These are phyloP conservation scores for Leucocoprinus birnbaumii DNA, from an alignment of 768 basidiomycete species.

Conservation along the genomic window DNA sequence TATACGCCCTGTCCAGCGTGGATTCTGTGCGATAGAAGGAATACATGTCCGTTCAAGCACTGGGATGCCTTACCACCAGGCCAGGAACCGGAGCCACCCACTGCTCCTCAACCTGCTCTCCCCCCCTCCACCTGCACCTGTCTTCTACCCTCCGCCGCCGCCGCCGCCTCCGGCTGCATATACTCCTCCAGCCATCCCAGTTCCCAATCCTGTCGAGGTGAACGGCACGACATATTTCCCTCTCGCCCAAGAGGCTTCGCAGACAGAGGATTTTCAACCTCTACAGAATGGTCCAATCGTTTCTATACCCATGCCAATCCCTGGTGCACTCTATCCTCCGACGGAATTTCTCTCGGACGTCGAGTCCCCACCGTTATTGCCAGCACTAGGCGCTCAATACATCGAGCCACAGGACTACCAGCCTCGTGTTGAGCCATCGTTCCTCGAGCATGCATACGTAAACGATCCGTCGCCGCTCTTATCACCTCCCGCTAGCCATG, in stretches of 20 bases:
- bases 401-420: slow-evolving; percentile 2
- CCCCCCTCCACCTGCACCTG: slow-evolving; percentile 10
- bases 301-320: slow-evolving; percentile 4
- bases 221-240: slow-evolving; percentile 16
- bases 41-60: slow-evolving; percentile 26
- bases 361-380: neutral
- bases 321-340: slow-evolving; percentile 1
- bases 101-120: neutral
- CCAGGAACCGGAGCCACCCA: neutral
- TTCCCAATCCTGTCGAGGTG: slow-evolving; percentile 10
- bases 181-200: neutral
- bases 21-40: slow-evolving; percentile 24
- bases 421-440: neutral
- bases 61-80: slow-evolving; percentile 12
- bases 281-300: neutral
- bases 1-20: slow-evolving; percentile 33
- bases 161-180: neutral
- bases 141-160: neutral
- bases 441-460: slow-evolving; percentile 5
- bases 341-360: neutral
- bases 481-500: neutral
- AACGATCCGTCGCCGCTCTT: neutral
- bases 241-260: neutral
- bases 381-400: slow-evolving; percentile 5
- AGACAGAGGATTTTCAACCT: neutral